phyloP scores from a whole-genome alignment of 2,329 filamentous ascomycete species.

The Colletotrichum tofieldiae region DNA sequence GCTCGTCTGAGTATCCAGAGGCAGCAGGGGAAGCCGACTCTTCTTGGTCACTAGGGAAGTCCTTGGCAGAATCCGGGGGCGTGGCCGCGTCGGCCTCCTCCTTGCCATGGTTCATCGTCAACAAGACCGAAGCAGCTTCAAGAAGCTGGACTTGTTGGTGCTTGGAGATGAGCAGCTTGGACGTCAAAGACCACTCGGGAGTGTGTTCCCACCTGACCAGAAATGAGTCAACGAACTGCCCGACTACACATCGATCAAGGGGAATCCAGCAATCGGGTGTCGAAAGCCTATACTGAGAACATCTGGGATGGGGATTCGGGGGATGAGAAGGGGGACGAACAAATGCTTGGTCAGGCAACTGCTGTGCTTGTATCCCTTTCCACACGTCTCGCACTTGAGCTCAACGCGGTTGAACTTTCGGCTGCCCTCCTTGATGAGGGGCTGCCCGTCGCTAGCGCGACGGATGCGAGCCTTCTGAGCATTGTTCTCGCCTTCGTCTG shows the following conservation, averaged over 20 bases:
- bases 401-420: constrained; percentile 88
- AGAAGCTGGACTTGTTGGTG: constrained; percentile 98
- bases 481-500: constrained; percentile 67
- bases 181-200: constrained; percentile 96
- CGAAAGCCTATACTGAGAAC: constrained; percentile 42
- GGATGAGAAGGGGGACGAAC: constrained; percentile 84
- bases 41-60: constrained; percentile 84
- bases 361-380: constrained; percentile 99
- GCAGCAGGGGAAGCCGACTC: constrained; percentile 81
- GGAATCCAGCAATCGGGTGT: constrained; percentile 47
- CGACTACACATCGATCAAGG: constrained; percentile 4
- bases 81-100: constrained; percentile 68
- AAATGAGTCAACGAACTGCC: constrained; percentile 52
- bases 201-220: constrained; percentile 95
- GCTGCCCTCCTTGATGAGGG: constrained; percentile 83
- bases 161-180: constrained; percentile 98
- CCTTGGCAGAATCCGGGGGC: constrained; percentile 76
- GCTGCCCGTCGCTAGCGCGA: constrained; percentile 89
- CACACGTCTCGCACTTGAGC: constrained; percentile 96
- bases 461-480: constrained; percentile 65
- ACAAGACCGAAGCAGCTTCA: constrained; percentile 95
- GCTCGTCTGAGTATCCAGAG: constrained; percentile 84
- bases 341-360: constrained; percentile 99
- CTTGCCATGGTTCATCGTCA: constrained; percentile 81
- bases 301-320: constrained; percentile 53